These are phyloP conservation scores for Botryotinia globosa DNA, from an alignment of 2,329 filamentous ascomycete genomes.

Conservation along the genomic window DNA sequence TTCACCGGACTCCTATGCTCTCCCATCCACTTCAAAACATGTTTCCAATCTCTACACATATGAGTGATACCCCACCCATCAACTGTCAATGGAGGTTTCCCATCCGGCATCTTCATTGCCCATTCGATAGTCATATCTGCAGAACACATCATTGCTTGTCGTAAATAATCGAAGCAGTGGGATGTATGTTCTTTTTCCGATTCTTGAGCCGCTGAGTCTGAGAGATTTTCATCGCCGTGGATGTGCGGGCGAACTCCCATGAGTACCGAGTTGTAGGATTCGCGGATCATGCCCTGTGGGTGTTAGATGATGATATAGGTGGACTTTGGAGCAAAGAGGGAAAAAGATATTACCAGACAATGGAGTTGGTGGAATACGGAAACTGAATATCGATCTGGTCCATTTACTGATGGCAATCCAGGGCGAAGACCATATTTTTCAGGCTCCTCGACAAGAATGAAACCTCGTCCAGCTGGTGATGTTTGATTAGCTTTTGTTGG, in stretches of 20 bases:
- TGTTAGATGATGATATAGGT: background rate
- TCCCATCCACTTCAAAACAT: slow-evolving; percentile 1
- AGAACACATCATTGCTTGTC: slow-evolving; percentile 20
- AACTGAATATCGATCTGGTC: slow-evolving; percentile 7
- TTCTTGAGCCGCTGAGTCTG: background rate
- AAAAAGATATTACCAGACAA: slow-evolving; percentile 1
- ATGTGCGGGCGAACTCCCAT: background rate
- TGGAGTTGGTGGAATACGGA: slow-evolving; percentile 20
- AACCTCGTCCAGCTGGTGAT: slow-evolving; percentile 1
- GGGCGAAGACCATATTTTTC: background rate
- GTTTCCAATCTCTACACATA: slow-evolving; percentile 12
- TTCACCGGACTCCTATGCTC: slow-evolving; percentile 7
- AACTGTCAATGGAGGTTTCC: background rate
- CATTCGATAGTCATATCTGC: slow-evolving; percentile 20
- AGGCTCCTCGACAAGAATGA: slow-evolving; percentile 1
- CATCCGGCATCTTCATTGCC: background rate
- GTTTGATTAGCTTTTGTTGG: background rate
- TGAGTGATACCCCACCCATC: slow-evolving; percentile 20
- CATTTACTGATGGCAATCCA: background rate
- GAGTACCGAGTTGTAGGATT: slow-evolving; percentile 8
- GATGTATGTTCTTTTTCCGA: background rate
- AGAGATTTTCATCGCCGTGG: background rate
- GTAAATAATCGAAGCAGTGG: slow-evolving; percentile 21
- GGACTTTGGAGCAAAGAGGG: background rate
- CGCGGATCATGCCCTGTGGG: slow-evolving; percentile 15